Evolutionary conservation across 2,329 filamentous ascomycete genomes (phyloP), one percentile per base, ranked within the genome.

Genomic region (Xylaria multiplex): DNA sequence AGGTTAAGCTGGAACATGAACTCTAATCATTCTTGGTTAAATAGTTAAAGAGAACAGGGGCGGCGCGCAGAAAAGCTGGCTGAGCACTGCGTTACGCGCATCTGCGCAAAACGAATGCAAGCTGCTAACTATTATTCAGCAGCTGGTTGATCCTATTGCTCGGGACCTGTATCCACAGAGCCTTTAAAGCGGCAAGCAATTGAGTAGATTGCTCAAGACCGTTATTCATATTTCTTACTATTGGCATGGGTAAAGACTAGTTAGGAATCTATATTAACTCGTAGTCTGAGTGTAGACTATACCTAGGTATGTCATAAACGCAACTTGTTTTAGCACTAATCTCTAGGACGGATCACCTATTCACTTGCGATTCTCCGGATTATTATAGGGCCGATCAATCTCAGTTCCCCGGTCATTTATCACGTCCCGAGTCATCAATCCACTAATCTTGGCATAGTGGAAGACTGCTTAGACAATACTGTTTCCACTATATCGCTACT

Each of bases 261-360:
- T 11, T 13, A 1, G n/a, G 7, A n/a, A 32, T 58, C 13, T 66
- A 59, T 63, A 66, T 54, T 37, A 59, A 35, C 43, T 22, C 6
- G 32, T 19, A 19, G 24, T 58, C 19, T 30, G 14, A 48, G n/a
- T n/a, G n/a, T n/a, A n/a, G n/a, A n/a, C n/a, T n/a, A n/a, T n/a
- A n/a, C n/a, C n/a, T n/a, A n/a, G n/a, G n/a, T n/a, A 68, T 70
- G 14, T 54, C 53, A 32, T 65, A 52, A 9, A 67, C 13, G 49
- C 14, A 13, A 22, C 16, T 54, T 9, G n/a, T 24, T 43, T 35
- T 16, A 30, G n/a, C 30, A 30, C 13, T 40, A 13, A 40, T 40
- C 4, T 13, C 37, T 14, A 40, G 37, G 37, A 11, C 11, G 35
- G 13, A 13, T 50, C 11, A 27, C 30, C 11, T 50, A 32, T 50